Base-by-base conservation (phyloP, 495 filamentous ascomycete species). In the Aspergillus avenaceus region DNA sequence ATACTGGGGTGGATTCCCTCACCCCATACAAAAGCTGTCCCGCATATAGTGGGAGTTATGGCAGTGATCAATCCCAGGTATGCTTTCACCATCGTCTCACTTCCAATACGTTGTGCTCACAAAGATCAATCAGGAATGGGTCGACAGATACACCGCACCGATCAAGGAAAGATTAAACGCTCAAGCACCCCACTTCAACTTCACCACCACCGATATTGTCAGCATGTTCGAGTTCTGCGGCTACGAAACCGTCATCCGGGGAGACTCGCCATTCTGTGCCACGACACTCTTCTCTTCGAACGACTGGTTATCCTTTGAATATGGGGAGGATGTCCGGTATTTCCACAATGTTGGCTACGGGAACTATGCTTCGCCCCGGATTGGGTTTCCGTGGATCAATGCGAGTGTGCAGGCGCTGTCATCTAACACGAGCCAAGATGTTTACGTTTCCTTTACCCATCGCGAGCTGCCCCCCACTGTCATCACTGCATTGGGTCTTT, bases 171-270 rank as follows among this genome's bases (percentile, higher is more conserved):
- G 57, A 2, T 41, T 60, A 6, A 43, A 56, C 14, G 26, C 37
- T 14, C 50, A 51, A 24, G 53, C 53, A 7, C 53, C 45, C 0
- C 29, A 47, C 21, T 60, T 60, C 53, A 60, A 56, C 43, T 60
- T 60, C 42, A 60, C 57, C 5, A 24, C 41, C 8, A 28, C 52
- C 27, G 59, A 62, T 47, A 53, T 62, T n/a, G 54, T 53, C 23
- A 55, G 24, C 38, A 62, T 62, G 59, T 62, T 62, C 47, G 49
- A 58, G 55, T 45, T 62, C 0, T 62, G 59, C 52, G 59, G 59
- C n/a, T 59, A 62, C 44, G 59, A 62, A 31, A 62, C 55, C 32
- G 59, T 62, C 27, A 59, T 62, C 37, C 52, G 59, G 3, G 59
- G 59, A 5, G 47, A 38, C 11, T 62, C 59, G 2, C 52, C 55